Evolutionary conservation across 345 rosid species (phyloP), one percentile per base, ranked within the genome.

Genomic region (Eucalyptus curtisii): DNA sequence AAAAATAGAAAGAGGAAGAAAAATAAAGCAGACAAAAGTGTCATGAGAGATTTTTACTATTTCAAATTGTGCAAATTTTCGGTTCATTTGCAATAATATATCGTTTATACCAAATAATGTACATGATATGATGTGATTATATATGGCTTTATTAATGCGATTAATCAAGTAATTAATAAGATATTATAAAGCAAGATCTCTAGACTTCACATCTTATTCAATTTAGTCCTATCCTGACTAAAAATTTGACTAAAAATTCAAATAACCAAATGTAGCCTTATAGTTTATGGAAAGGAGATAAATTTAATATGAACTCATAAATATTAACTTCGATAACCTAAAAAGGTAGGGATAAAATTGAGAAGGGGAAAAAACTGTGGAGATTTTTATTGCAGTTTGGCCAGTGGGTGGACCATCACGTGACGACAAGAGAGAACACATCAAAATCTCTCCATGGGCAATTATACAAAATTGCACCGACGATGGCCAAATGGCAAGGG

Each of bases 151-250:
- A 52, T 52, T 19, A 52, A 52, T 52, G 57, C 1, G 57, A 52
- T 52, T 52, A 10, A 52, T 52, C 57, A 19, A 52, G 24, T 8
- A 52, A 52, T 52, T 8, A 1, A 52, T 19, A 52, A 19, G 9
- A 52, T 19, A 19, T 4, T 10, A 52, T 52, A 52, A 7, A 52
- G 4, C 57, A 52, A 52, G 4, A 52, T 52, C 4, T 52, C 9
- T 52, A 19, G 9, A 52, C 9, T 52, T 52, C 24, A 19, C 8
- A 52, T 52, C 57, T 52, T 52, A 52, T 52, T 8, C 9, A 52
- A 52, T 52, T 19, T 4, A 19, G 8, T 52, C 55, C 0, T 19
- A 0, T 52, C 2, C 1, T 3, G 24, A 52, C 4, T 52, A 4
- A 52, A 52, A 52, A 7, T 52, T 0, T 2, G 24, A 52, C 4